Evolutionary conservation across 176 grass and related monocot species (phyloP).

Genomic region (Dactylis glomerata): DNA sequence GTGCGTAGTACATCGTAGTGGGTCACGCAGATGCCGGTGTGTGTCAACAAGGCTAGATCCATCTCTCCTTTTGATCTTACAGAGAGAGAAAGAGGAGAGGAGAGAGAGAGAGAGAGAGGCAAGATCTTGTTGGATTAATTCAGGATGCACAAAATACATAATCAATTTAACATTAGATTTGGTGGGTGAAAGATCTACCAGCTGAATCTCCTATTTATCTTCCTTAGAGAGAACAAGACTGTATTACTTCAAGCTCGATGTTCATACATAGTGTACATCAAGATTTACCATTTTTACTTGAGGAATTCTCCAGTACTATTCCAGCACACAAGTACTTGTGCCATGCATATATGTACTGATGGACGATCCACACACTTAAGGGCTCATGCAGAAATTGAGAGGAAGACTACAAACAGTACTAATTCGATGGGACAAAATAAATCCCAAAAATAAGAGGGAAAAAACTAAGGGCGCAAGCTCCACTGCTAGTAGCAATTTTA

Average conservation of each 20-base stretch:
- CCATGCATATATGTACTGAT: background rate
- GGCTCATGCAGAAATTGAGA: background rate
- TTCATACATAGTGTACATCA: no score
- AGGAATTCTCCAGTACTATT: no score
- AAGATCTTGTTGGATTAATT: constrained; percentile 7
- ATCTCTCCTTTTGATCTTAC: constrained; percentile 23
- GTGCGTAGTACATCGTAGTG: constrained; percentile 18
- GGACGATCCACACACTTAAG: background rate
- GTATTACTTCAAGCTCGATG: background rate
- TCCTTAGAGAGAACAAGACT: constrained; percentile 11
- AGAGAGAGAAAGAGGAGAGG: background rate
- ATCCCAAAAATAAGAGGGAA: background rate
- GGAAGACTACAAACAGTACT: background rate
- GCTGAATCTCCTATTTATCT: background rate
- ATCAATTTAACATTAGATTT: background rate
- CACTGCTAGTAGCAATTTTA: background rate
- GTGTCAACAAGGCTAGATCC: constrained; percentile 30
- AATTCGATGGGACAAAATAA: background rate
- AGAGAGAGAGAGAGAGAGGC: background rate
- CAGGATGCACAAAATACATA: background rate
- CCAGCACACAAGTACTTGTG: background rate
- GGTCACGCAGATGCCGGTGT: constrained; percentile 7
- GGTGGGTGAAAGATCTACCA: background rate
- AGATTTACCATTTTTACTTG: no score
- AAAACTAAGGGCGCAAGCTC: background rate